Evolutionary conservation across 495 filamentous ascomycete genomes (phyloP).

Genomic region (Penicillium antarcticum): DNA sequence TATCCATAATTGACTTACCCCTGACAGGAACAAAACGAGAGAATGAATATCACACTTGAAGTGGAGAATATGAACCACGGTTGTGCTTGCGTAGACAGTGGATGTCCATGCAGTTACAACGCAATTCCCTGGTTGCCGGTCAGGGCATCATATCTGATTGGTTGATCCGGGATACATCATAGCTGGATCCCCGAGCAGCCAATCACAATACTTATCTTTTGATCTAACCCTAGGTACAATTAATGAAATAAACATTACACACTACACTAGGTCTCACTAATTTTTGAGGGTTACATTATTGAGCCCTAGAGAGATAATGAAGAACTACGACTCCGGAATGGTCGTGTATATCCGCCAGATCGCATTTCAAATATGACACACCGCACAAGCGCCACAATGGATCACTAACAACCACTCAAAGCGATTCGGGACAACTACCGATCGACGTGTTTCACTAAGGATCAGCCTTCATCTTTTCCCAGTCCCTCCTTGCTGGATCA

Average conservation of each 20-base stretch:
- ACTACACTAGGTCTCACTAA: not conserved
- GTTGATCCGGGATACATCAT: not conserved
- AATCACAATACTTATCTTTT: not conserved
- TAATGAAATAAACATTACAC: not conserved
- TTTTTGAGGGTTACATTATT: too few species aligned
- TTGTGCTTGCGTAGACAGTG: not conserved
- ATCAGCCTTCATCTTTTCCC: not conserved
- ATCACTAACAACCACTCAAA: not conserved
- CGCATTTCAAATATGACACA: slow-evolving; percentile 1
- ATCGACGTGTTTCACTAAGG: slow-evolving; percentile 6
- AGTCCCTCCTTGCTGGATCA: slow-evolving; percentile 3
- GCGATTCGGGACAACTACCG: not conserved
- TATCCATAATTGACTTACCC: not conserved
- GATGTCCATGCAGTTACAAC: not conserved
- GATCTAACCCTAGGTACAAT: slow-evolving; percentile 1
- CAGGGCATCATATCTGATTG: slow-evolving; percentile 1
- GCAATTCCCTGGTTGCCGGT: not conserved
- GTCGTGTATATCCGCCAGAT: not conserved
- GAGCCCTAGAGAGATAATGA: not conserved
- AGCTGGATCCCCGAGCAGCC: not conserved
- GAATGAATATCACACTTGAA: not conserved
- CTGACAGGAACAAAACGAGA: not conserved
- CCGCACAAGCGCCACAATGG: not conserved
- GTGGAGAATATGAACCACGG: not conserved
- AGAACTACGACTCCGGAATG: not conserved